A percentile compares a stretch with the other conserved stretches of the same genome.
Evolutionary conservation across 176 grass and related monocot species (phyloP).

Genomic region (Carex myosuroides): DNA sequence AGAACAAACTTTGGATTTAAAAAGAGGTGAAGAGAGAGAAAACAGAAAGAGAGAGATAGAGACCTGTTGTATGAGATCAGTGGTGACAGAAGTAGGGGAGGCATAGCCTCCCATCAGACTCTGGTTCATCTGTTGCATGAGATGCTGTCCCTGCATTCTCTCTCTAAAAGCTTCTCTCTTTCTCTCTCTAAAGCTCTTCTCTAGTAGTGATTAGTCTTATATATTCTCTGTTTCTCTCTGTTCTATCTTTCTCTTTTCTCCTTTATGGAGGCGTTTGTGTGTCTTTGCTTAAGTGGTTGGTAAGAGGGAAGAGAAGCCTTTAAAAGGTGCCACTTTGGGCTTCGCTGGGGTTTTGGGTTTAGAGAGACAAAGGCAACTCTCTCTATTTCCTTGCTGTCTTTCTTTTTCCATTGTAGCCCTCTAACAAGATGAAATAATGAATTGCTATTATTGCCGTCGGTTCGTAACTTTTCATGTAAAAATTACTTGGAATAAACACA

Average conservation of each 20-base stretch:
- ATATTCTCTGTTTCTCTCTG: constrained; percentile 20
- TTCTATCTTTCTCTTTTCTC: constrained; percentile 27
- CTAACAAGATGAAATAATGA: neutral
- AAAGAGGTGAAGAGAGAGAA: neutral
- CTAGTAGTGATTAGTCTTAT: neutral
- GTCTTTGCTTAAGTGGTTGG: constrained; percentile 28
- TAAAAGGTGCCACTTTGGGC: constrained; percentile 15
- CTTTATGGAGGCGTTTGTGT: constrained; percentile 20
- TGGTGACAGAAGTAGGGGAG: constrained; percentile 65
- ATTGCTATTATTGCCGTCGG: neutral
- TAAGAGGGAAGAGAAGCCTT: constrained; percentile 5
- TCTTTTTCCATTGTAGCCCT: constrained; percentile 1
- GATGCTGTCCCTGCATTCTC: constrained; percentile 75
- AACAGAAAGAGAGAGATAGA: constrained; percentile 23
- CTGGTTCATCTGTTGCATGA: constrained; percentile 96
- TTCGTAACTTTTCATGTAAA: neutral
- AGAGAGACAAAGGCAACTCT: constrained; percentile 17
- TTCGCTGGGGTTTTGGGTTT: constrained; percentile 37
- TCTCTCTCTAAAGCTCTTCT: constrained; percentile 13
- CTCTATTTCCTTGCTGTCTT: neutral
- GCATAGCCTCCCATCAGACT: constrained; percentile 81
- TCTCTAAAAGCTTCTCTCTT: constrained; percentile 17
- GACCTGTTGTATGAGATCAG: constrained; percentile 95
- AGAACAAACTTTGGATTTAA: neutral
- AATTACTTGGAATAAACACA: neutral